These are phyloP conservation scores for Penicillium canariense DNA, from an alignment of 495 filamentous ascomycete genomes.

Conservation along the genomic window DNA sequence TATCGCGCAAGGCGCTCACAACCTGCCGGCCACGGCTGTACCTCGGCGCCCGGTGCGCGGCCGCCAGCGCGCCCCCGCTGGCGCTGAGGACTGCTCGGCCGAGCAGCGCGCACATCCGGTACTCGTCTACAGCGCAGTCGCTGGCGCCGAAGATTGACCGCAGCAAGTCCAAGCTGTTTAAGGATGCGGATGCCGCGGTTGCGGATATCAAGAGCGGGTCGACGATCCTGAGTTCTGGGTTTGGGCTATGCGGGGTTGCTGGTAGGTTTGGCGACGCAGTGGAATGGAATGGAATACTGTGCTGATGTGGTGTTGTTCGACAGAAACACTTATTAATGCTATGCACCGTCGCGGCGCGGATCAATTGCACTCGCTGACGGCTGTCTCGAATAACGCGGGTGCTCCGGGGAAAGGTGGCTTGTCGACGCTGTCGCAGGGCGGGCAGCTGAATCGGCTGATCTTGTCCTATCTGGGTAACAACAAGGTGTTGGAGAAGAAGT, in stretches of 20 bases:
- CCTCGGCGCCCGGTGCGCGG: conserved; percentile 21
- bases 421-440: conserved; percentile 71
- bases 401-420: conserved; percentile 70
- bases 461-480: conserved; percentile 87
- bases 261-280: conserved; percentile 18
- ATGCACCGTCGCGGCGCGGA: conserved; percentile 63
- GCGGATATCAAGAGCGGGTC: conserved; percentile 69
- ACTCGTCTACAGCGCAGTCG: conserved; percentile 4
- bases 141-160: conserved; percentile 38
- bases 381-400: conserved; percentile 90
- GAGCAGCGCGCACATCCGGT: conserved; percentile 1
- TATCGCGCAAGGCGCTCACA: conserved; percentile 29
- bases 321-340: conserved; percentile 77
- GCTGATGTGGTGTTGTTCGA: background rate
- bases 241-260: conserved; percentile 87
- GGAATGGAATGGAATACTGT: background rate
- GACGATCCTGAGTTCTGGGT: conserved; percentile 78
- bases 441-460: conserved; percentile 81
- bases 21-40: conserved; percentile 27
- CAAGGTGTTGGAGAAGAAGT: conserved; percentile 81
- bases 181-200: conserved; percentile 70
- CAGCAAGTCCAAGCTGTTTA: conserved; percentile 60
- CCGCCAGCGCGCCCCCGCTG: background rate
- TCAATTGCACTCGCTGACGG: conserved; percentile 71
- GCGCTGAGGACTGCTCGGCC: background rate